Conservation (phyloP, 345 rosid genomes). For the Triadica sebifera region DNA sequence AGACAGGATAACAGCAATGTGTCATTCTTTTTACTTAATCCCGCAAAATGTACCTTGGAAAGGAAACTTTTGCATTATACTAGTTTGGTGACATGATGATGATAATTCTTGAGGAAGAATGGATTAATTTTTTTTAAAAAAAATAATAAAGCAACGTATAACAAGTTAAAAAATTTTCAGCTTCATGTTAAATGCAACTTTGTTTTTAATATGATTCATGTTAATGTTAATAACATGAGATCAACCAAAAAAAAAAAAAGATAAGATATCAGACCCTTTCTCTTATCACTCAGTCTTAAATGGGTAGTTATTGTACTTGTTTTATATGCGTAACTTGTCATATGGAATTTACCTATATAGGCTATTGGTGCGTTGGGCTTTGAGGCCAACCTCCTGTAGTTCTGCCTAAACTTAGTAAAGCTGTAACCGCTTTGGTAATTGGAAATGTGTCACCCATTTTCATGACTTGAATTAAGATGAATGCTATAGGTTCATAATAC, state of each 20-base stretch:
- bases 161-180: too few relatives aligned
- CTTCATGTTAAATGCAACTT: too few relatives aligned
- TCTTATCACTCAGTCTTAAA: neutral
- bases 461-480: neutral
- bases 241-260: neutral
- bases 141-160: too few relatives aligned
- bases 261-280: neutral
- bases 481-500: too few relatives aligned
- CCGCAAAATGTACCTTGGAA: neutral
- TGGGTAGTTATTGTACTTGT: conserved; percentile 7
- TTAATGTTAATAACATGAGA: too few relatives aligned
- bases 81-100: neutral
- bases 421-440: conserved; percentile 15
- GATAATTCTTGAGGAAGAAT: neutral
- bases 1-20: neutral
- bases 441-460: conserved; percentile 11
- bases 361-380: conserved; percentile 7
- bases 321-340: conserved; percentile 2
- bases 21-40: neutral
- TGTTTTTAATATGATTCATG: too few relatives aligned
- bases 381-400: neutral
- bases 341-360: conserved; percentile 3
- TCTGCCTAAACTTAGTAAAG: conserved; percentile 20
- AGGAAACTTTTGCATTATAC: neutral
- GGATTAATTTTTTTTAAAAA: too few relatives aligned